Evolutionary conservation across 2,329 filamentous ascomycete genomes (phyloP).

Genomic region (Scedosporium apiospermum): DNA sequence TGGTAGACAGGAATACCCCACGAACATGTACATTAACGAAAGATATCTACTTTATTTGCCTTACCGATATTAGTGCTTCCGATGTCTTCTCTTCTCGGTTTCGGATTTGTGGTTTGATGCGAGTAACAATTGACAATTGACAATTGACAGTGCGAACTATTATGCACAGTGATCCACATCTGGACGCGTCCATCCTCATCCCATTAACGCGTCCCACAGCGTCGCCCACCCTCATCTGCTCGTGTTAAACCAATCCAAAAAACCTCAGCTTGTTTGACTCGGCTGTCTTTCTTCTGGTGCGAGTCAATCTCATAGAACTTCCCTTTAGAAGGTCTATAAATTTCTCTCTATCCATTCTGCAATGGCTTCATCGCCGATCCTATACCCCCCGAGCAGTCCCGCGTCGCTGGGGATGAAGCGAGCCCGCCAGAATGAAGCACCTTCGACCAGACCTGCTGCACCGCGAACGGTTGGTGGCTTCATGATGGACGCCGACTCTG

Average conservation of each 20-base stretch:
- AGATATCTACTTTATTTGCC: not conserved
- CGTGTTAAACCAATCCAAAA: no score
- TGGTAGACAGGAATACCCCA: not conserved
- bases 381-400: conserved; percentile 10
- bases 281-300: no score
- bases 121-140: not conserved
- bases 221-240: not conserved
- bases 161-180: not conserved
- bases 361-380: conserved; percentile 10
- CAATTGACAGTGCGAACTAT: not conserved
- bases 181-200: not conserved
- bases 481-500: conserved; percentile 8
- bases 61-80: no score
- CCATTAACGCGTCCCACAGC: conserved; percentile 1
- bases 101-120: not conserved
- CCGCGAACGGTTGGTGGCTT: conserved; percentile 9
- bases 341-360: not conserved
- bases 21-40: not conserved
- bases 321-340: no score
- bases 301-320: no score
- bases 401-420: conserved; percentile 8
- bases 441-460: not conserved
- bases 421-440: conserved; percentile 7
- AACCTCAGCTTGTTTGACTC: no score
- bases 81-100: not conserved